These are phyloP conservation scores for Macrophomina phaseolina DNA, from an alignment of 2,329 filamentous ascomycete genomes.

Conservation along the genomic window DNA sequence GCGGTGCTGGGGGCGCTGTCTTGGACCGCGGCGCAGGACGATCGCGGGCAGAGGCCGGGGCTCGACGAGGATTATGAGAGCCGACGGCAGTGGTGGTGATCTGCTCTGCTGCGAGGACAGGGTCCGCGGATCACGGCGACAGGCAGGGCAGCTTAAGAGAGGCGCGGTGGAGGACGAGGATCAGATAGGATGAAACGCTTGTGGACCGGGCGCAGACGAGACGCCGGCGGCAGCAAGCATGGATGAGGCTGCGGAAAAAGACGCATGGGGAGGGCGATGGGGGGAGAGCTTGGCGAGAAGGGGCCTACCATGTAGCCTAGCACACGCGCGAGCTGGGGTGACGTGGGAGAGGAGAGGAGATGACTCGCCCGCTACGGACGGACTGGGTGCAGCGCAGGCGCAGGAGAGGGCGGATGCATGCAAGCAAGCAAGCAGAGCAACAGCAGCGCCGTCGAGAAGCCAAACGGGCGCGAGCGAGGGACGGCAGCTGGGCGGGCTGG, in stretches of 20 bases:
- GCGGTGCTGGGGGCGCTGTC: slow-evolving; percentile 12
- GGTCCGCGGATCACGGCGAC: slow-evolving; percentile 29
- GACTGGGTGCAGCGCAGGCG: slow-evolving; percentile 39
- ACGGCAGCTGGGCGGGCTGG: slow-evolving; percentile 29
- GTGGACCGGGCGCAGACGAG: slow-evolving; percentile 28
- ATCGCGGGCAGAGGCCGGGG: slow-evolving; percentile 21
- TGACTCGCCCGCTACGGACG: slow-evolving; percentile 30
- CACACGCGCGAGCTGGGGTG: slow-evolving; percentile 42
- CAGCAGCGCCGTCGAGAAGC: slow-evolving; percentile 31
- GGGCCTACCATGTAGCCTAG: slow-evolving; percentile 51
- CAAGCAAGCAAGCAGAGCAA: slow-evolving; percentile 33
- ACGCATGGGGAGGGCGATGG: slow-evolving; percentile 31
- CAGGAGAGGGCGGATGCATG: slow-evolving; percentile 40
- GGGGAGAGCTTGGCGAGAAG: slow-evolving; percentile 32
- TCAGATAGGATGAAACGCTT: slow-evolving; percentile 26
- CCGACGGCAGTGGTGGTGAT: slow-evolving; percentile 18
- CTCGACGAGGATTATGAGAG: slow-evolving; percentile 28
- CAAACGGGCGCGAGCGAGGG: slow-evolving; percentile 40
- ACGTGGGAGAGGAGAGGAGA: slow-evolving; percentile 38
- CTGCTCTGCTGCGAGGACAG: slow-evolving; percentile 26
- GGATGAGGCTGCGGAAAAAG: slow-evolving; percentile 29
- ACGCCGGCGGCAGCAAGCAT: slow-evolving; percentile 29
- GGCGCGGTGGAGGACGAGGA: slow-evolving; percentile 26
- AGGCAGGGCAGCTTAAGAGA: slow-evolving; percentile 31
- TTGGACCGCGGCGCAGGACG: slow-evolving; percentile 14